phyloP scores from a whole-genome alignment of 495 filamentous ascomycete genomes.

The Podospora pseudocomata region DNA sequence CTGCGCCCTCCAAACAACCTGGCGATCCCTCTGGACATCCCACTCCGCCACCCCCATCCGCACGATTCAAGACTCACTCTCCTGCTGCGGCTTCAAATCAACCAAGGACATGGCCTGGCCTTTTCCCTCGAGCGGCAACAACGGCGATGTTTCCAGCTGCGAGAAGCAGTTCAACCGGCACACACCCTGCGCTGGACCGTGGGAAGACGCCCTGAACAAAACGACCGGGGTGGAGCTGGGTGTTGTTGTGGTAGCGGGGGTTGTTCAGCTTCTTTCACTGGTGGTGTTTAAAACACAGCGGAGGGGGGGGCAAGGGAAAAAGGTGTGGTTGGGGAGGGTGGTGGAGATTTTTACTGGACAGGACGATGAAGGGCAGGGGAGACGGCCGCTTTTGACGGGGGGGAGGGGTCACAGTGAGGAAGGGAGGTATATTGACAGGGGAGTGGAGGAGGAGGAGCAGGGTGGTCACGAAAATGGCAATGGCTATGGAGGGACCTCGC shows the following conservation, averaged over 20 bases:
- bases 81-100: not conserved
- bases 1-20: not conserved
- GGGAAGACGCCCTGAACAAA: not conserved
- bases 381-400: not conserved
- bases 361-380: not conserved
- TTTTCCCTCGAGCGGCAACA: not conserved
- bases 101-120: constrained; percentile 1
- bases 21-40: not conserved
- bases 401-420: not conserved
- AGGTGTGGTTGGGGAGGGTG: not conserved
- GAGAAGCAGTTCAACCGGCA: not conserved
- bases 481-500: not conserved
- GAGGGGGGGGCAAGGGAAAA: not conserved
- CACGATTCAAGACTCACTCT: not conserved
- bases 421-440: not conserved
- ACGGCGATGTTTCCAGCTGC: not conserved
- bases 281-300: not conserved
- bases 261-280: not conserved
- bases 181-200: not conserved
- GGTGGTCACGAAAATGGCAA: not conserved
- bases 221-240: not conserved
- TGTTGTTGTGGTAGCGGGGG: not conserved
- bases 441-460: not conserved
- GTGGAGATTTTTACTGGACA: not conserved
- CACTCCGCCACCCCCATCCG: not conserved